phyloP scores from a whole-genome alignment of 164 flowering plant species.

The Vitis cinerea region DNA sequence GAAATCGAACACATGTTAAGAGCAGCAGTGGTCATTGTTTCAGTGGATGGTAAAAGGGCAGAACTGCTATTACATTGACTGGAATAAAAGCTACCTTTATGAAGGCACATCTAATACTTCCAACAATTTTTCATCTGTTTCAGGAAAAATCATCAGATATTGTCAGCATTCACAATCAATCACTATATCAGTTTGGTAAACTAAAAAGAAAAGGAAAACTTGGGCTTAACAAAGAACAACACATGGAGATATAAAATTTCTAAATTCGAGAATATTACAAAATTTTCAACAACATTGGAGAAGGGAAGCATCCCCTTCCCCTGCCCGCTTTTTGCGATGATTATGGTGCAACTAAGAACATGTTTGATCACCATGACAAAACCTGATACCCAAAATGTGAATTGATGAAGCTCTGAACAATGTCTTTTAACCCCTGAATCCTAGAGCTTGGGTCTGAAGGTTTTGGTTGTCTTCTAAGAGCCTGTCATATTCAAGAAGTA shows the following conservation, averaged over 20 bases:
- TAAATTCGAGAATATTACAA: conserved; percentile 11
- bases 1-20: too few relatives aligned
- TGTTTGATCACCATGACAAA: neutral
- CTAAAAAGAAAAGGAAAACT: neutral
- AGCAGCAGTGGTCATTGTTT: too few relatives aligned
- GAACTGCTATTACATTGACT: too few relatives aligned
- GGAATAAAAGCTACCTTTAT: too few relatives aligned
- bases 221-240: neutral
- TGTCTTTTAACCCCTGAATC: conserved; percentile 31
- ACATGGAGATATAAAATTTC: neutral
- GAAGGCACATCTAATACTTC: too few relatives aligned
- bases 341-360: conserved; percentile 2
- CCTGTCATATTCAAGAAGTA: conserved; percentile 89
- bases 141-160: too few relatives aligned
- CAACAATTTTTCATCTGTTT: too few relatives aligned
- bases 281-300: conserved; percentile 9
- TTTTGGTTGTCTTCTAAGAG: conserved; percentile 86
- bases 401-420: neutral
- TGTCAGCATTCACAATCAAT: neutral
- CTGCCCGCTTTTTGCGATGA: neutral
- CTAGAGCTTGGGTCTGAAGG: conserved; percentile 64
- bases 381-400: neutral
- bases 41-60: too few relatives aligned
- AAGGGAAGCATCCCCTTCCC: neutral
- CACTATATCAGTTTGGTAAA: neutral